These are phyloP conservation scores for Beauveria australis DNA, from an alignment of 2,329 filamentous ascomycete genomes.

Conservation along the genomic window DNA sequence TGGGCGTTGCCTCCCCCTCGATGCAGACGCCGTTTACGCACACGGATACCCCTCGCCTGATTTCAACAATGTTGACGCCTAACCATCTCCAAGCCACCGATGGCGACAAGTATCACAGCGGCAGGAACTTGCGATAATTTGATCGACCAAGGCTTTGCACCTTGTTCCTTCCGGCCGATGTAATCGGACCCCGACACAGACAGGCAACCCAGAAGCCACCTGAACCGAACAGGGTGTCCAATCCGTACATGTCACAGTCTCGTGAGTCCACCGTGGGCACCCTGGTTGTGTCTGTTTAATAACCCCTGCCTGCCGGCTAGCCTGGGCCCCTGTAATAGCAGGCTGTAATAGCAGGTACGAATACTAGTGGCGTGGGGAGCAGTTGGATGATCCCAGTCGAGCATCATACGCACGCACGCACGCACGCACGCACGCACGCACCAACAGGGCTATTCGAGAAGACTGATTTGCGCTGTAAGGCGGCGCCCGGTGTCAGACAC, in stretches of 20 bases:
- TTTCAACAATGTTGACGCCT: background rate
- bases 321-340: background rate
- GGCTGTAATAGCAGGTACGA: background rate
- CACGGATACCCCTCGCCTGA: background rate
- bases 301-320: background rate
- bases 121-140: background rate
- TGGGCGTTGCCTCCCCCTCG: background rate
- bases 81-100: slow-evolving; percentile 1
- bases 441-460: background rate
- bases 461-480: background rate
- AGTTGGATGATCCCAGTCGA: background rate
- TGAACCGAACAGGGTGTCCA: background rate
- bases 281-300: background rate
- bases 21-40: background rate
- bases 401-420: background rate
- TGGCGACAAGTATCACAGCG: background rate
- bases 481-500: background rate
- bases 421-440: background rate
- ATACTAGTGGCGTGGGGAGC: background rate
- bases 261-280: background rate
- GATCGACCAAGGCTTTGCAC: background rate
- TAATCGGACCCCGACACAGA: background rate
- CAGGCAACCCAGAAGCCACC: background rate
- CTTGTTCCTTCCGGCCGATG: background rate
- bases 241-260: background rate